A percentile compares a stretch with the other conserved stretches of the same genome.
Evolutionary conservation across 2,329 filamentous ascomycete genomes (phyloP).

Genomic region (Pestalotiopsis fici): DNA sequence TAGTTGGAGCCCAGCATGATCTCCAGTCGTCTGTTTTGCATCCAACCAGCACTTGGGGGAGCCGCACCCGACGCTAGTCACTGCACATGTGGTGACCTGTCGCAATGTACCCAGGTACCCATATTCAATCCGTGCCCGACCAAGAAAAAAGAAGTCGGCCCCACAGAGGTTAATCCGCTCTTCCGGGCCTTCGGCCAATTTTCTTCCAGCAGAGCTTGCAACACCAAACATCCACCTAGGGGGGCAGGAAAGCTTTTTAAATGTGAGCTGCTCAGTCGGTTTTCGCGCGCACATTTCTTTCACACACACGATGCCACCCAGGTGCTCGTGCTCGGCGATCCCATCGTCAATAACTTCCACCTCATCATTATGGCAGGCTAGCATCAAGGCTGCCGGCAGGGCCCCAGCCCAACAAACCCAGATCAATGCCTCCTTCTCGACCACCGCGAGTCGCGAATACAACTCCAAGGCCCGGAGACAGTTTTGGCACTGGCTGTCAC

Average conservation of each 20-base stretch:
- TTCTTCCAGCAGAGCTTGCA: not conserved
- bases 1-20: not conserved
- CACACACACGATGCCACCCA: constrained; percentile 9
- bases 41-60: not conserved
- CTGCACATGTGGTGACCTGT: not conserved
- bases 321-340: constrained; percentile 8
- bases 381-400: not conserved
- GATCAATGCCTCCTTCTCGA: constrained; percentile 9
- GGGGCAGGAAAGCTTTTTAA: not conserved
- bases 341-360: constrained; percentile 6
- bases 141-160: not conserved
- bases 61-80: not conserved
- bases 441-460: constrained; percentile 6
- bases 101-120: not conserved
- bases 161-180: constrained; percentile 2
- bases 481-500: constrained; percentile 8
- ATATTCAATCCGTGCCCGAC: not conserved
- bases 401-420: not conserved
- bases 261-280: constrained; percentile 1
- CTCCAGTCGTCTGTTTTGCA: too few species aligned
- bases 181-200: not conserved
- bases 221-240: not conserved
- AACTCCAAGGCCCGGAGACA: constrained; percentile 3
- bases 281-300: not conserved
- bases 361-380: constrained; percentile 8